Conservation (phyloP, 805 yeast genomes). For the Starmerella bombi region DNA sequence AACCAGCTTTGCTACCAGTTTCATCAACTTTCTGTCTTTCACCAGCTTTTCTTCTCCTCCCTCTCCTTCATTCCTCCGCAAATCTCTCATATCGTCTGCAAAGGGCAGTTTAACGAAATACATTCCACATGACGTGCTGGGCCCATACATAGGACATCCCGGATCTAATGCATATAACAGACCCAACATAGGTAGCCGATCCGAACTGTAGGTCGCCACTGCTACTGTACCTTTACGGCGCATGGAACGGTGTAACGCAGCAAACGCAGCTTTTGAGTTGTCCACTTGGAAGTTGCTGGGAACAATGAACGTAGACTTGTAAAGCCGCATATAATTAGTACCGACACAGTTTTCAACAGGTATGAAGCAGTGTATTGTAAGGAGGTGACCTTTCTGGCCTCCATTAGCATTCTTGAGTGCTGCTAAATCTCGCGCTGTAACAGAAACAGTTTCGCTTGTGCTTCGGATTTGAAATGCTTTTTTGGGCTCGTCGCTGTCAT, state of each 20-base stretch:
- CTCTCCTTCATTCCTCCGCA: background rate
- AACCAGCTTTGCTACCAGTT: background rate
- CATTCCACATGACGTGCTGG: background rate
- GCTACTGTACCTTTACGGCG: background rate
- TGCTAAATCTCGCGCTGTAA: too few relatives aligned
- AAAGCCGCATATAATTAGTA: background rate
- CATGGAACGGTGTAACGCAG: conserved; percentile 3
- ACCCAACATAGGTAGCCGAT: background rate
- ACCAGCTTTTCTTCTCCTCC: background rate
- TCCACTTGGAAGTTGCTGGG: conserved; percentile 1
- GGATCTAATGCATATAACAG: background rate
- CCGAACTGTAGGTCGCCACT: background rate
- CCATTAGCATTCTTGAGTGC: too few relatives aligned
- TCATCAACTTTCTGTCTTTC: background rate
- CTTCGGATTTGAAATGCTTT: background rate
- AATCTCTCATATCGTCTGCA: background rate
- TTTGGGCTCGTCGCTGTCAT: too few relatives aligned
- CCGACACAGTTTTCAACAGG: background rate
- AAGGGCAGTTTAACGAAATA: conserved; percentile 2
- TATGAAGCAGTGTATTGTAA: background rate
- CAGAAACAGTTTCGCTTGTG: background rate
- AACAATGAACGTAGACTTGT: background rate
- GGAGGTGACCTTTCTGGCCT: too few relatives aligned
- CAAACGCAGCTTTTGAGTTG: conserved; percentile 3
- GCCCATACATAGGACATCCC: background rate